phyloP scores from a whole-genome alignment of 163 green algal genomes.

The Scenedesmus sp. region DNA sequence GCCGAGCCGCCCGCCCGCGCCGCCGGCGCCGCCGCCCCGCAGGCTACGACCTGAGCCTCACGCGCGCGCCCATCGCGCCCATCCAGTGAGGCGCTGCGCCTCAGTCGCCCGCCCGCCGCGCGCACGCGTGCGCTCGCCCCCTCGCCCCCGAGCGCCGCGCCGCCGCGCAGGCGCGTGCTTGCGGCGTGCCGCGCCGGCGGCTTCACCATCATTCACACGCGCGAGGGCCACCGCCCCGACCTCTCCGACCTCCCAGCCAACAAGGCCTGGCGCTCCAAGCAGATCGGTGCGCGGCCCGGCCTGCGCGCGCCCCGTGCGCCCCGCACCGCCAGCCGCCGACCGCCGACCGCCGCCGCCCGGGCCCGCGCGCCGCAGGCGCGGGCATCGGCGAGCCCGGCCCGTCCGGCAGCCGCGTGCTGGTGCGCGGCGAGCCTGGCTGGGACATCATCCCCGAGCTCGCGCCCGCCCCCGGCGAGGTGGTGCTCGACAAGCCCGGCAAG shows the following conservation, averaged over 20 bases:
- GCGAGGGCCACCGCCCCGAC: constrained; percentile 72
- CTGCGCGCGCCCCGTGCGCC: no score
- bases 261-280: constrained; percentile 69
- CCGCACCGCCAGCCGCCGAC: no score
- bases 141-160: no score
- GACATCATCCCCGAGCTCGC: constrained; percentile 77
- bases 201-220: constrained; percentile 71
- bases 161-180: constrained; percentile 62
- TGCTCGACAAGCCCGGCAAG: constrained; percentile 83
- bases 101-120: no score
- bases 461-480: constrained; percentile 54
- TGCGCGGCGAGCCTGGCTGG: constrained; percentile 73
- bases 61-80: constrained; percentile 59
- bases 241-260: constrained; percentile 72
- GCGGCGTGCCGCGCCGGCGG: constrained; percentile 51
- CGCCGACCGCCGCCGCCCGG: no score
- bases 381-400: constrained; percentile 65
- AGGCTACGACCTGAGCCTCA: constrained; percentile 32
- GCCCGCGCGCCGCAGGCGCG: constrained; percentile 57
- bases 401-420: constrained; percentile 58
- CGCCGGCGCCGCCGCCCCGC: no score
- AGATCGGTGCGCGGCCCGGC: constrained; percentile 60
- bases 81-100: constrained; percentile 60
- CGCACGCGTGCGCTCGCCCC: no score
- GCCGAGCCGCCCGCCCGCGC: no score